phyloP scores from a whole-genome alignment of 139 green algal species.

The Coelastrella sp. region DNA sequence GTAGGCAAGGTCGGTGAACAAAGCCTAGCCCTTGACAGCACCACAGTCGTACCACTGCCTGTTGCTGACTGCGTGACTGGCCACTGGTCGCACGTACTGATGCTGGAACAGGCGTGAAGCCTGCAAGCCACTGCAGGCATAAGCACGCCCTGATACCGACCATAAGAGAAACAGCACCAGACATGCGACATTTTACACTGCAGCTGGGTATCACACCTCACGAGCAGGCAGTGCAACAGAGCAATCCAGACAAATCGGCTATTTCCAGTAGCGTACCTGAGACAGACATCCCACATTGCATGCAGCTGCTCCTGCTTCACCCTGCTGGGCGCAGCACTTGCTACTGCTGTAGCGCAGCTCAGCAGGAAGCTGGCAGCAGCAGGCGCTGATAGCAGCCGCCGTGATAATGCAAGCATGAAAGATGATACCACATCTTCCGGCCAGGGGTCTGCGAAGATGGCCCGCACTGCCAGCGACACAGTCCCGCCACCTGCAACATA shows the following conservation, averaged over 20 bases:
- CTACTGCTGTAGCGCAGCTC: conserved; percentile 67
- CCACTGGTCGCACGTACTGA: too few species aligned
- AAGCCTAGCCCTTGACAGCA: not conserved
- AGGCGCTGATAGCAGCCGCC: conserved; percentile 57
- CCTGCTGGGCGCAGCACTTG: conserved; percentile 60
- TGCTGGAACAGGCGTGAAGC: too few species aligned
- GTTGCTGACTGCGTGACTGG: too few species aligned
- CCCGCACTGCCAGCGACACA: conserved; percentile 31
- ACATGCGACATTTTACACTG: too few species aligned
- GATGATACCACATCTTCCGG: conserved; percentile 62
- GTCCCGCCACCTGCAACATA: conserved; percentile 57
- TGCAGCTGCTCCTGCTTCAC: conserved; percentile 61
- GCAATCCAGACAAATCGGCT: not conserved
- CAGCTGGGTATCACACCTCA: too few species aligned
- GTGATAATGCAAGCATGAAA: conserved; percentile 63
- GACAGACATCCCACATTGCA: conserved; percentile 58
- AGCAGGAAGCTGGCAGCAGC: conserved; percentile 57
- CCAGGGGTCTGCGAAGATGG: conserved; percentile 75
- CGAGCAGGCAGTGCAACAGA: too few species aligned
- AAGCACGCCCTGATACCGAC: too few species aligned
- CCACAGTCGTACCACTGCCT: too few species aligned
- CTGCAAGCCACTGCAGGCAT: too few species aligned
- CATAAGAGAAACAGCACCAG: too few species aligned
- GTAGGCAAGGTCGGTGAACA: not conserved
- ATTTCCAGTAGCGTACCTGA: conserved; percentile 19